A percentile compares a stretch with the other conserved stretches of the same genome.
Conservation (phyloP, 768 basidiomycete species). For the Mrakia frigida region DNA sequence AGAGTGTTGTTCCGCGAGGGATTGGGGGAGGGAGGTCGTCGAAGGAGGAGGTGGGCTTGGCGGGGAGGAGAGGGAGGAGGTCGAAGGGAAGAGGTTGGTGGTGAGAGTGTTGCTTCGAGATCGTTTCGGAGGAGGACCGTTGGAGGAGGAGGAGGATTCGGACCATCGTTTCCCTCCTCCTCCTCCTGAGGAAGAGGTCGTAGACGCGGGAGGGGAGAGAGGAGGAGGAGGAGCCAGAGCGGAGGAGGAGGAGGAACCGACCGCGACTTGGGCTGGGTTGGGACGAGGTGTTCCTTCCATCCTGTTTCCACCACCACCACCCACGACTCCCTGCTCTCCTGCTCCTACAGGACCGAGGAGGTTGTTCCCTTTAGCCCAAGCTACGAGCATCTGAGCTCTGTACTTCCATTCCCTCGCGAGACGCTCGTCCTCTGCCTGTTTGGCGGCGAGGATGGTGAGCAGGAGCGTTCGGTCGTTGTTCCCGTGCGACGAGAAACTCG, state of each 20-base stretch:
- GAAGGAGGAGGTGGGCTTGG: background rate
- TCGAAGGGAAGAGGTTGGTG: background rate
- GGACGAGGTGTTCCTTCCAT: background rate
- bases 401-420: background rate
- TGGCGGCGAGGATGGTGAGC: conserved; percentile 83
- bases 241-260: background rate
- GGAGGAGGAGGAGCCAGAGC: background rate
- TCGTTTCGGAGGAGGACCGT: background rate
- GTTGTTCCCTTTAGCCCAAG: conserved; percentile 29
- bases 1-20: conserved; percentile 22
- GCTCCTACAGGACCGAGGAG: background rate
- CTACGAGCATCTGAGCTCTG: background rate
- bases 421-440: conserved; percentile 89
- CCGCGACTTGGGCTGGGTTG: too few species aligned
- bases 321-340: background rate
- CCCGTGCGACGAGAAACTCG: conserved; percentile 74
- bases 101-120: background rate
- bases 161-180: conserved; percentile 8
- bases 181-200: background rate
- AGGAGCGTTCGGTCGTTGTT: conserved; percentile 90
- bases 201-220: background rate
- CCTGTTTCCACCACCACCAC: background rate
- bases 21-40: background rate
- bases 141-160: background rate
- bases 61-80: background rate